Base-by-base conservation (phyloP, 257 asterid species). In the Scutellaria galericulata region DNA sequence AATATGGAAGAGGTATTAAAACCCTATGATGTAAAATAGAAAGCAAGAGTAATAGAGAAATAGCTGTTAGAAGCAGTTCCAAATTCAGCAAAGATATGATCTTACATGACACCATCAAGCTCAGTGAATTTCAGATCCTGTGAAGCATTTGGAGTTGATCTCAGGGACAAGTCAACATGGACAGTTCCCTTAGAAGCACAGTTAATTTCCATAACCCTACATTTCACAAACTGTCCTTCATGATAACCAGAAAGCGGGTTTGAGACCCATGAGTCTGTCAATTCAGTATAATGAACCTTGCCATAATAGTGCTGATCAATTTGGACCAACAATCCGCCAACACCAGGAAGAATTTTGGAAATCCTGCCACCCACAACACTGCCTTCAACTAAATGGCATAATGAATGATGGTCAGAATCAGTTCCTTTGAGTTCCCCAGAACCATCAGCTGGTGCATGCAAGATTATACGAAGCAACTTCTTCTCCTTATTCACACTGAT, bases 211-310 rank as follows among this genome's bases (percentile, higher is more conserved):
- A 89, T 77, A 67, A 92, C 89, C 83, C 86, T 83, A 84, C 99
- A 95, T 77, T 90, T 92, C 61, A 95, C 96, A 69, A 88, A 85
- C 76, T 90, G 88, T 27, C 95, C 97, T 71, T 86, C 91, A 5
- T 73, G 89, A 83, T 92, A 95, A 71, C 86, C 88, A 76, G 84
- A 75, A 60, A 95, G 84, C 15, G 99, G 99, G 74, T 92, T 80
- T 50, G 91, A 44, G 64, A 78, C 88, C 90, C 93, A 87, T 12
- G 84, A 59, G 55, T 85, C 86, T 0, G 84, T 60, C 83, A 95
- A 80, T 72, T 95, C 99, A 76, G 96, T 86, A 80, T 79, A 95
- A 85, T 95, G 98, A 80, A 92, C 99, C 81, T 86, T 95, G 39
- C 99, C 99, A 68, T 84, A 87, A 37, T 81, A 86, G 80, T 79